phyloP scores from a whole-genome alignment of 768 basidiomycete species.

The Rhodotorula graminis region DNA sequence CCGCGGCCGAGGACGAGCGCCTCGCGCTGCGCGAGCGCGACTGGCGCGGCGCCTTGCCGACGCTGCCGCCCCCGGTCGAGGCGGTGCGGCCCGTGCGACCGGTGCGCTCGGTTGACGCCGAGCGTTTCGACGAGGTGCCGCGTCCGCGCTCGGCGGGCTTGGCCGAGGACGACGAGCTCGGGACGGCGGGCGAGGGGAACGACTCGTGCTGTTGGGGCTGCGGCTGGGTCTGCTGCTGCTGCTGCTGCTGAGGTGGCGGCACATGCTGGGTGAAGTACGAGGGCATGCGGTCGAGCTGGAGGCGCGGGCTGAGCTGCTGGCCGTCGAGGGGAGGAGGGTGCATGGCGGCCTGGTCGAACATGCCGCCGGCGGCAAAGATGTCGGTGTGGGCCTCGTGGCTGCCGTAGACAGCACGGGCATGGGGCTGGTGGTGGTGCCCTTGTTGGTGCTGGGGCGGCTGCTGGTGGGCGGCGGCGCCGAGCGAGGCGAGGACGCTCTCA shows the following conservation, averaged over 20 bases:
- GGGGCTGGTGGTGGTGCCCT: too few species aligned
- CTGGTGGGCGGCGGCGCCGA: not conserved
- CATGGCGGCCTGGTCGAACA: not conserved
- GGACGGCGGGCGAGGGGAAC: not conserved
- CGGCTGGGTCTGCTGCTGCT: not conserved
- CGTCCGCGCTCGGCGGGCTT: not conserved
- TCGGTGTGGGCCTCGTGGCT: not conserved
- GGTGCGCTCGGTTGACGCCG: not conserved
- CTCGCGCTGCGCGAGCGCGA: slow-evolving; percentile 12
- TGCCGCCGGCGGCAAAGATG: not conserved
- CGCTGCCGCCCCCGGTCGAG: not conserved
- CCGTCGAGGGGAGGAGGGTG: not conserved
- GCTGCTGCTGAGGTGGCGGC: not conserved
- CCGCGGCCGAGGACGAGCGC: not conserved
- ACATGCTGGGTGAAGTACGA: not conserved
- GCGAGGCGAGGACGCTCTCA: slow-evolving; percentile 22
- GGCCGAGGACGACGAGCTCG: not conserved
- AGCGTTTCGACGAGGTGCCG: not conserved
- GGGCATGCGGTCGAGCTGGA: not conserved
- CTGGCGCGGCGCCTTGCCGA: slow-evolving; percentile 28
- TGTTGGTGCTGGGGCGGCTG: not conserved
- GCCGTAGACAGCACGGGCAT: too few species aligned
- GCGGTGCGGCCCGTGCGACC: too few species aligned
- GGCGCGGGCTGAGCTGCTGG: slow-evolving; percentile 6
- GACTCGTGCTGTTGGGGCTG: not conserved